These are phyloP conservation scores for Rhizomucor miehei DNA, from an alignment of 371 early-diverging fungal species.

Conservation along the genomic window DNA sequence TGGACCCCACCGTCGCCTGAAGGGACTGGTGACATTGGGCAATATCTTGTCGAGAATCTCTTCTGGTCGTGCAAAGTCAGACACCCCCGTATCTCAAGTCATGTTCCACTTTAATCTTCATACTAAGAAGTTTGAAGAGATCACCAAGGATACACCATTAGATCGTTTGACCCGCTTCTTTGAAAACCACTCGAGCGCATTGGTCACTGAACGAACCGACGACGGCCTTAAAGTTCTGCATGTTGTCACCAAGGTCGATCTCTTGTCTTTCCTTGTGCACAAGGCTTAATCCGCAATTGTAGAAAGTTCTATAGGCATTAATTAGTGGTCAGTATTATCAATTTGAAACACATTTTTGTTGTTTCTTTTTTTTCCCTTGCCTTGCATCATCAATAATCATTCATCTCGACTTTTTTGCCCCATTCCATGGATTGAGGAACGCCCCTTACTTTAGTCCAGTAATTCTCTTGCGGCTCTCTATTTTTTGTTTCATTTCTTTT, in stretches of 20 bases:
- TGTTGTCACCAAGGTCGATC: slow-evolving; percentile 90
- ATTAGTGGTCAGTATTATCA: neutral
- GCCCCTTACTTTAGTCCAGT: too few species aligned
- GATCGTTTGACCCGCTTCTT: slow-evolving; percentile 85
- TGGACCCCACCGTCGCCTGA: slow-evolving; percentile 54
- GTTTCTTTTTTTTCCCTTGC: too few species aligned
- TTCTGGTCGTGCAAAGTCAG: slow-evolving; percentile 62
- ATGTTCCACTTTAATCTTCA: slow-evolving; percentile 78
- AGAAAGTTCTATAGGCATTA: neutral
- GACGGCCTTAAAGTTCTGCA: slow-evolving; percentile 68
- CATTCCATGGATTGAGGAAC: too few species aligned
- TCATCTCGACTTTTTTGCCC: too few species aligned
- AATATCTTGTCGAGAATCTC: slow-evolving; percentile 83
- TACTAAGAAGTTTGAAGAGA: slow-evolving; percentile 75
- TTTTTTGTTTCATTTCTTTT: too few species aligned
- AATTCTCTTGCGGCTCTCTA: too few species aligned
- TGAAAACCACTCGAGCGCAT: slow-evolving; percentile 84
- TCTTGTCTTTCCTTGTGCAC: slow-evolving; percentile 78
- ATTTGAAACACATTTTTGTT: neutral
- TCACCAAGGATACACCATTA: slow-evolving; percentile 81
- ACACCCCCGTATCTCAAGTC: slow-evolving; percentile 68
- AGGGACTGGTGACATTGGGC: slow-evolving; percentile 87
- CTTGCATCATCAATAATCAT: too few species aligned
- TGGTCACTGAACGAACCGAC: slow-evolving; percentile 72
- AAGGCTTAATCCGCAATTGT: slow-evolving; percentile 8